Base-by-base conservation (phyloP, 306 rosid genomes). In the Leucaena leucocephala region DNA sequence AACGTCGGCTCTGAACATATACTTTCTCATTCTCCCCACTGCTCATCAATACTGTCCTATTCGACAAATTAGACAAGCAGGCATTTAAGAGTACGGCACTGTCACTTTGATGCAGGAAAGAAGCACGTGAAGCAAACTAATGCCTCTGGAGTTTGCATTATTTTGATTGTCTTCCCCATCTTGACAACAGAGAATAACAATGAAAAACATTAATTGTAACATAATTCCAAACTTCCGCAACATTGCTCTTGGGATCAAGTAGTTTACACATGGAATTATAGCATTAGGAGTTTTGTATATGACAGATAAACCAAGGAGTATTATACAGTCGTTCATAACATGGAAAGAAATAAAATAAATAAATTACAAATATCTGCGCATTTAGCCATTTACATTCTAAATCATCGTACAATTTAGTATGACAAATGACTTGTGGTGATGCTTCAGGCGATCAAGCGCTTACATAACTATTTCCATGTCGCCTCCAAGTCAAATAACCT, bases 361-460 rank as follows among this genome's bases (percentile, higher is more conserved):
- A 65, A 34, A 84, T 2, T 74, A 68, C 12, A 66, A 16, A 69
- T 54, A 64, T 72, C 36, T 21, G 59, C 80, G 48, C 7, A 68
- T 8, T n/a, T 54, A 5, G 59, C 17, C 59, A 54, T 17, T 52
- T 68, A 69, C 71, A 68, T 63, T 40, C 49, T 55, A 54, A 65
- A 57, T 14, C 64, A 73, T 54, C 62, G 34, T 39, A 67, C 39
- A 16, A 6, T 14, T 43, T 4, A 7, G 7, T 66, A 59, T 59
- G 11, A 59, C 62, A 33, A 55, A 33, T 59, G 43, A 61, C 40
- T 19, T 19, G 55, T 4, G 14, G 49, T 44, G 73, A 68, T 59
- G 45, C 70, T 71, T 34, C 44, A 49, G n/a, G 11, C 21, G 27
- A 27, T 27, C 27, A 2, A 79, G 46, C 42, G 8, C 34, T 75